A percentile compares a stretch with the other conserved stretches of the same genome.
These are phyloP conservation scores for Talaromyces amestolkiae DNA, from an alignment of 2,329 filamentous ascomycete genomes.

Conservation along the genomic window DNA sequence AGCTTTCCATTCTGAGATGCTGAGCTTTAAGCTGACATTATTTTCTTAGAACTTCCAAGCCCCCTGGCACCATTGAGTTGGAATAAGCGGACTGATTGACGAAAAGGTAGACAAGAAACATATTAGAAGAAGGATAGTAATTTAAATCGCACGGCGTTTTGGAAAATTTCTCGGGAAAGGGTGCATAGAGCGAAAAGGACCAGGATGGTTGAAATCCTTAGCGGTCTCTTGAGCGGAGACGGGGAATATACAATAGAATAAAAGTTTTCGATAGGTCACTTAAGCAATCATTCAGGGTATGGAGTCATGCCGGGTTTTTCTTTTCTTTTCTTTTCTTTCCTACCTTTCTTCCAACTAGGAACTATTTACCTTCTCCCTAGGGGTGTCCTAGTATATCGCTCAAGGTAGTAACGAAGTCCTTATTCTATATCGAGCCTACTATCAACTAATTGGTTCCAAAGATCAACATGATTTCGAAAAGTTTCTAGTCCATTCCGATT, in stretches of 20 bases:
- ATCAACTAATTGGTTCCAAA: no score
- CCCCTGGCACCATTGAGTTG: constrained; percentile 4
- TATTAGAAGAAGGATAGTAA: background rate
- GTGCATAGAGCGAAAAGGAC: background rate
- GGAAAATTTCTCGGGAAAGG: background rate
- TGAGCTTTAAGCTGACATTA: background rate
- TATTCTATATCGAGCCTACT: no score
- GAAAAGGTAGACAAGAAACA: background rate
- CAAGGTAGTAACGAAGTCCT: no score
- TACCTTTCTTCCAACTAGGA: no score
- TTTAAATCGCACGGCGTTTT: background rate
- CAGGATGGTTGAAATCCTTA: background rate
- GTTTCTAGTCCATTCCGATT: background rate
- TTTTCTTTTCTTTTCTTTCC: no score
- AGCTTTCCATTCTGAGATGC: background rate
- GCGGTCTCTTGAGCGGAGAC: background rate
- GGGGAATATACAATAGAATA: background rate
- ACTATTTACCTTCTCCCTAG: no score
- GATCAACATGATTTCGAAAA: no score
- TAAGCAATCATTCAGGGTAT: no score
- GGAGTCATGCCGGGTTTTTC: no score
- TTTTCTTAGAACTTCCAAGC: constrained; percentile 1
- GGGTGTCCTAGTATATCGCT: no score
- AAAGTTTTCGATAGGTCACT: background rate
- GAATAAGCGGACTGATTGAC: background rate